Evolutionary conservation across 495 filamentous ascomycete genomes (phyloP).

Genomic region (Monascus purpureus): DNA sequence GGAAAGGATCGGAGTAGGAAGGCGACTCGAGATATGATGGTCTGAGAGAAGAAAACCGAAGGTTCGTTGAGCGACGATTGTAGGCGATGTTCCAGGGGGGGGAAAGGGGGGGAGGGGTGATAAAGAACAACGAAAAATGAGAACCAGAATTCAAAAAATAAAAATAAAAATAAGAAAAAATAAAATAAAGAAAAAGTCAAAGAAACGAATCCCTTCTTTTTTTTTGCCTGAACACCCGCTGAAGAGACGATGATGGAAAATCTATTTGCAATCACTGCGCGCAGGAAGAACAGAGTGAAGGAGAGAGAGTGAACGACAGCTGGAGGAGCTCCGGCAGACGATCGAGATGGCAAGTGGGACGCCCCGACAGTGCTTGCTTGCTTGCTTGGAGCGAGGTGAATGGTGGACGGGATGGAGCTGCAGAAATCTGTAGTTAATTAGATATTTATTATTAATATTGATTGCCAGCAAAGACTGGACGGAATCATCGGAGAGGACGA

Average conservation of each 20-base stretch:
- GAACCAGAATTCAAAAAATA: slow-evolving; percentile 3
- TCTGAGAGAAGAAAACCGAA: slow-evolving; percentile 1
- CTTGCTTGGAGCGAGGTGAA: no score
- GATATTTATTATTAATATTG: no score
- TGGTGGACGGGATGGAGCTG: no score
- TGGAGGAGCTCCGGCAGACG: no score
- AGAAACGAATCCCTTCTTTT: no score
- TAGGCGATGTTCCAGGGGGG: no score
- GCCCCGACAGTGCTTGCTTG: no score
- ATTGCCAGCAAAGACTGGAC: no score
- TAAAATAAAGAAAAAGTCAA: slow-evolving; percentile 8
- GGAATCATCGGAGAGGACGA: no score
- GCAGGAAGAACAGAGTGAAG: background rate
- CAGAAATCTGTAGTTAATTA: no score
- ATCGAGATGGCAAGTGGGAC: no score
- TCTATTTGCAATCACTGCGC: slow-evolving; percentile 1
- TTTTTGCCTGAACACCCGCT: background rate
- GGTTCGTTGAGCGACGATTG: no score
- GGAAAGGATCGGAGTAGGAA: slow-evolving; percentile 15
- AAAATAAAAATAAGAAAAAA: slow-evolving; percentile 2
- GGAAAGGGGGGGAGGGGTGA: slow-evolving; percentile 1
- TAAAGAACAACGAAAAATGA: slow-evolving; percentile 2
- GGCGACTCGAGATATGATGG: slow-evolving; percentile 5
- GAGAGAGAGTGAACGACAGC: background rate
- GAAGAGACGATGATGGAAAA: background rate